These are phyloP conservation scores for Linaria vulgaris DNA, from an alignment of 257 asterid species.

Conservation along the genomic window DNA sequence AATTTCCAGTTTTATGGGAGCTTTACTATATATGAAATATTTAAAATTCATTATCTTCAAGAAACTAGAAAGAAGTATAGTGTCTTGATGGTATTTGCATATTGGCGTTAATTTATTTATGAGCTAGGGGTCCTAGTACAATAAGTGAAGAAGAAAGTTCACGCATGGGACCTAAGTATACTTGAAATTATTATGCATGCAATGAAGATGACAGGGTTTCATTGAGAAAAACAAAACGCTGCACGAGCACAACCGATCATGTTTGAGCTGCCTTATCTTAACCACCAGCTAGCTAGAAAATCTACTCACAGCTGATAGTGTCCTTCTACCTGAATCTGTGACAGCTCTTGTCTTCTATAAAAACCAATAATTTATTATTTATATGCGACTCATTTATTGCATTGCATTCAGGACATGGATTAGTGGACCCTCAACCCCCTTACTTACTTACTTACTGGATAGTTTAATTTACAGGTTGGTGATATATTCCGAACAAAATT, in stretches of 20 bases:
- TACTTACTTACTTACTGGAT: too few relatives aligned
- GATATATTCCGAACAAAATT: too few relatives aligned
- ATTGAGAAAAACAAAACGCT: conserved; percentile 18
- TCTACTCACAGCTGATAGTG: conserved; percentile 23
- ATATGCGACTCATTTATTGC: conserved; percentile 8
- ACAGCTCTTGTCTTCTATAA: conserved; percentile 19
- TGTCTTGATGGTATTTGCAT: too few relatives aligned
- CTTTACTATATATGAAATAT: too few relatives aligned
- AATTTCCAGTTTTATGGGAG: too few relatives aligned
- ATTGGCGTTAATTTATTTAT: too few relatives aligned
- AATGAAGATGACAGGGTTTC: conserved; percentile 19
- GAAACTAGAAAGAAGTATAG: too few relatives aligned
- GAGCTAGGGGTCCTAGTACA: too few relatives aligned
- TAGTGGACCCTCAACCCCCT: conserved; percentile 14
- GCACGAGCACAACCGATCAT: conserved; percentile 23
- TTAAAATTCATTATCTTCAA: too few relatives aligned
- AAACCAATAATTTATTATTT: conserved; percentile 14
- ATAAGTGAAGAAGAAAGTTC: neutral
- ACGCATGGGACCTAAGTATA: conserved; percentile 23
- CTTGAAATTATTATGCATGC: conserved; percentile 21
- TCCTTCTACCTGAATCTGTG: conserved; percentile 27
- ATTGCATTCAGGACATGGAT: conserved; percentile 25
- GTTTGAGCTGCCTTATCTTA: conserved; percentile 33
- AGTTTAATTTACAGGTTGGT: too few relatives aligned
- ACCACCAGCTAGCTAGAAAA: conserved; percentile 28